Conservation (phyloP, 2,329 filamentous ascomycete genomes). For the Claviceps quebecensis region DNA sequence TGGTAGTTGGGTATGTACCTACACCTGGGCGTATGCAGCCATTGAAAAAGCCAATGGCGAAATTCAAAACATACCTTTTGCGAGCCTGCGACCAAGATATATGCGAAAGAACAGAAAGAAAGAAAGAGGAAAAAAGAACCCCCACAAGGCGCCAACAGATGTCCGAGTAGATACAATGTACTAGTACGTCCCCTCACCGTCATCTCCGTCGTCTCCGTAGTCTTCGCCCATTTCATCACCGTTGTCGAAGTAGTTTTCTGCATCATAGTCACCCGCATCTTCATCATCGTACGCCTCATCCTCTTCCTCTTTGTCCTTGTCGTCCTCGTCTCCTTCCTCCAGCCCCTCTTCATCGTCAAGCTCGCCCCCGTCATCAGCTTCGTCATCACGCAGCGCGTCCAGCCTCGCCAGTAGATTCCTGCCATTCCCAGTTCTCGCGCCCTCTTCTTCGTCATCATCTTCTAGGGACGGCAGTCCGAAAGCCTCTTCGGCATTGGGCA, state of each 20-base stretch:
- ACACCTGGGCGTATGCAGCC: not conserved
- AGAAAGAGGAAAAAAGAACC: not conserved
- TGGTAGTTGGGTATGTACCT: conserved; percentile 3
- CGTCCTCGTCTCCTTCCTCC: conserved; percentile 33
- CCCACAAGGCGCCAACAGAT: not conserved
- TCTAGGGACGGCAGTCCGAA: conserved; percentile 25
- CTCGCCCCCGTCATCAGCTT: conserved; percentile 33
- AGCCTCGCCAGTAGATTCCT: conserved; percentile 29
- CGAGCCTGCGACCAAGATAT: not conserved
- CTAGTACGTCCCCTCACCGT: conserved; percentile 29
- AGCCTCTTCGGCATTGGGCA: conserved; percentile 37
- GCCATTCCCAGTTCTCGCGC: conserved; percentile 14
- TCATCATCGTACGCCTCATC: conserved; percentile 42
- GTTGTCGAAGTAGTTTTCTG: conserved; percentile 46
- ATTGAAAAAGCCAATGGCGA: not conserved
- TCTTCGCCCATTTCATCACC: conserved; percentile 41
- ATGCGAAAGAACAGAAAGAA: not conserved
- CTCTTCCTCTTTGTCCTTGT: conserved; percentile 29
- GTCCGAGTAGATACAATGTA: not conserved
- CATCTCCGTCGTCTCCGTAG: conserved; percentile 33
- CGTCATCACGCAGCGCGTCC: conserved; percentile 34
- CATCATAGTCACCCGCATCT: conserved; percentile 46
- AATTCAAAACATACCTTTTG: not conserved
- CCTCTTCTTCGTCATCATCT: conserved; percentile 17
- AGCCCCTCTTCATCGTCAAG: conserved; percentile 36